A percentile compares a stretch with the other conserved stretches of the same genome.
Conservation (phyloP, 2,329 filamentous ascomycete species). For the Remersonia thermophila region DNA sequence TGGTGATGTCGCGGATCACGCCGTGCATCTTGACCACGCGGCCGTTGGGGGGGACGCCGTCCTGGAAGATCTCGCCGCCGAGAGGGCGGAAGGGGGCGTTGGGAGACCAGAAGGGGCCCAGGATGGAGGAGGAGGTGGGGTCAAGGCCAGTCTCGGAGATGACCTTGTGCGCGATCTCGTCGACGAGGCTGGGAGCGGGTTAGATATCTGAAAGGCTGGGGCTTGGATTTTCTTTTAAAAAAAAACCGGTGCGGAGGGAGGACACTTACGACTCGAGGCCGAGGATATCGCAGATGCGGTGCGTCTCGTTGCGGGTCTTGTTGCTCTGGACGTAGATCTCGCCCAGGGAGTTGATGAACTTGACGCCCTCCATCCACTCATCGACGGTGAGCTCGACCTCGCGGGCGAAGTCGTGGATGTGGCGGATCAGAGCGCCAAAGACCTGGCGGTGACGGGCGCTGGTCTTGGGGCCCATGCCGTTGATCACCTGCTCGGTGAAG, state of each 20-base stretch:
- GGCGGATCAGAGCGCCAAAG: constrained; percentile 54
- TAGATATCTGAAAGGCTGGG: background rate
- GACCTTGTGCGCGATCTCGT: constrained; percentile 66
- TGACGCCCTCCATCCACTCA: constrained; percentile 59
- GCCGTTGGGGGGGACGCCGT: constrained; percentile 33
- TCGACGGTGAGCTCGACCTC: constrained; percentile 69
- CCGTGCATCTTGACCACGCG: constrained; percentile 55
- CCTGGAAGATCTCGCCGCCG: constrained; percentile 51
- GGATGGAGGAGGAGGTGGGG: constrained; percentile 63
- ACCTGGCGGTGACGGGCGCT: constrained; percentile 55
- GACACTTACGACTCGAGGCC: constrained; percentile 52
- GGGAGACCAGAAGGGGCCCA: constrained; percentile 74
- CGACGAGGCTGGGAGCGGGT: constrained; percentile 43
- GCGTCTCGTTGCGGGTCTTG: constrained; percentile 59
- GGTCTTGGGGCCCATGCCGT: constrained; percentile 61
- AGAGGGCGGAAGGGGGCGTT: constrained; percentile 59
- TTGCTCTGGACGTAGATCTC: constrained; percentile 55
- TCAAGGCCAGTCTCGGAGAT: constrained; percentile 34
- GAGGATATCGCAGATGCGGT: constrained; percentile 60
- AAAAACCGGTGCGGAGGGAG: background rate
- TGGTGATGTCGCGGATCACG: constrained; percentile 39
- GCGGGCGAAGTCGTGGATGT: constrained; percentile 71
- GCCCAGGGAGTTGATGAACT: constrained; percentile 52
- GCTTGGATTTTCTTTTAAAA: background rate
- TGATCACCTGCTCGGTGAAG: constrained; percentile 64